These are phyloP conservation scores for Penicillium sp. DNA, from an alignment of 2,329 filamentous ascomycete genomes.

Conservation along the genomic window DNA sequence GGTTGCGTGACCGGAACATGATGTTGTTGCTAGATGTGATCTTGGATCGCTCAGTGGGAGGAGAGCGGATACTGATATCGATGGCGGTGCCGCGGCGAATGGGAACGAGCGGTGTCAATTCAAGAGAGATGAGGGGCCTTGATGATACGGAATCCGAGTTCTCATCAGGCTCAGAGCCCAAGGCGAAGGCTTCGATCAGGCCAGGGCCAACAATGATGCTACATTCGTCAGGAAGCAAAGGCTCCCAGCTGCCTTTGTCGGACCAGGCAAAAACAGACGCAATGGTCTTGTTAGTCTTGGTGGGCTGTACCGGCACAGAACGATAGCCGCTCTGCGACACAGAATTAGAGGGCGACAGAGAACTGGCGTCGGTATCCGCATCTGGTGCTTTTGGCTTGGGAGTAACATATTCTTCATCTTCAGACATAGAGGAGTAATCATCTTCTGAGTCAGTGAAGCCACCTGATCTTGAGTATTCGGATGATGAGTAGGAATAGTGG, in stretches of 20 bases:
- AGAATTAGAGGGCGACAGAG: conserved; percentile 75
- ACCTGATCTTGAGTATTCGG: conserved; percentile 30
- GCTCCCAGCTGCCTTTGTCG: conserved; percentile 61
- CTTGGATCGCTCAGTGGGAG: conserved; percentile 69
- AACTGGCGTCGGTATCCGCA: conserved; percentile 51
- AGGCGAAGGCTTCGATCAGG: conserved; percentile 62
- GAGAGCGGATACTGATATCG: conserved; percentile 90
- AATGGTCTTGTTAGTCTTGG: conserved; percentile 54
- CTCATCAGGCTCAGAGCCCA: conserved; percentile 39
- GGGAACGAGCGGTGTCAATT: conserved; percentile 87
- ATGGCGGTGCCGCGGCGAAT: conserved; percentile 87
- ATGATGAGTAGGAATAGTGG: conserved; percentile 37
- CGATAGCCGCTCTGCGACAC: conserved; percentile 72
- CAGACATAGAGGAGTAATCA: conserved; percentile 32
- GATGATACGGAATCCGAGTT: conserved; percentile 13
- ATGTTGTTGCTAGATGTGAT: conserved; percentile 73
- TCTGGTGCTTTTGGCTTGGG: conserved; percentile 38
- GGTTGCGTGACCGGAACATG: conserved; percentile 79
- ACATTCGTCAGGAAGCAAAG: conserved; percentile 60
- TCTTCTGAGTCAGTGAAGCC: conserved; percentile 44
- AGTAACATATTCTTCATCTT: conserved; percentile 56
- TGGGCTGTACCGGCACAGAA: conserved; percentile 46
- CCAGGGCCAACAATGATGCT: conserved; percentile 62
- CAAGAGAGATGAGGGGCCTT: conserved; percentile 64
- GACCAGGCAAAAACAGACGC: conserved; percentile 63